A percentile compares a stretch with the other conserved stretches of the same genome.
These are phyloP conservation scores for Monosporascus ibericus DNA, from an alignment of 2,329 filamentous ascomycete genomes.

Conservation along the genomic window DNA sequence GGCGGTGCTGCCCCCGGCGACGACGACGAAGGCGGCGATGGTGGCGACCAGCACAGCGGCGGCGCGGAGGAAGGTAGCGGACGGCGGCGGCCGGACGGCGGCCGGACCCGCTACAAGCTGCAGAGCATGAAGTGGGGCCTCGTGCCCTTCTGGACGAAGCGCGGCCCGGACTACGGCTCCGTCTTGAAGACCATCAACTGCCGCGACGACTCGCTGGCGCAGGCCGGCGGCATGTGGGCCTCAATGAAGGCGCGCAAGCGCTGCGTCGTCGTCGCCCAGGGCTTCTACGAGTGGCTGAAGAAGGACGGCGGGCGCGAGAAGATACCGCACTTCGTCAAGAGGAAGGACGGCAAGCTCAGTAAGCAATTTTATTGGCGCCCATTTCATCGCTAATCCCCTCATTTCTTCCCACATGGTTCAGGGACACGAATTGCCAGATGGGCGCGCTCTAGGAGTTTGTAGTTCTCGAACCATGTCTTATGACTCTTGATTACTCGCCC, in stretches of 20 bases:
- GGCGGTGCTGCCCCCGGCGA: conserved; percentile 1
- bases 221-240: conserved; percentile 80
- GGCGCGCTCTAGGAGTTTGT: too few relatives aligned
- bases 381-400: too few relatives aligned
- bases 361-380: too few relatives aligned
- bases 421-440: too few relatives aligned
- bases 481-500: too few relatives aligned
- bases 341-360: conserved; percentile 70
- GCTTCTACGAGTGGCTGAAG: conserved; percentile 96
- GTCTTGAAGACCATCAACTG: conserved; percentile 93
- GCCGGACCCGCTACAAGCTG: conserved; percentile 61
- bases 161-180: conserved; percentile 68
- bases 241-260: conserved; percentile 85
- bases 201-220: conserved; percentile 75
- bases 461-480: too few relatives aligned
- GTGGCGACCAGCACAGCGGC: conserved; percentile 11
- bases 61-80: neutral
- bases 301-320: conserved; percentile 66
- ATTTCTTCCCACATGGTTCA: too few relatives aligned
- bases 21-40: neutral
- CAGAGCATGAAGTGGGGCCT: conserved; percentile 97
- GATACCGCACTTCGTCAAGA: conserved; percentile 75
- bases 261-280: conserved; percentile 81
- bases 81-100: conserved; percentile 20
- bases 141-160: conserved; percentile 88